Evolutionary conservation across 1,284 basidiomycete species (phyloP).

Genomic region (Mycosarcoma mackinlayi): DNA sequence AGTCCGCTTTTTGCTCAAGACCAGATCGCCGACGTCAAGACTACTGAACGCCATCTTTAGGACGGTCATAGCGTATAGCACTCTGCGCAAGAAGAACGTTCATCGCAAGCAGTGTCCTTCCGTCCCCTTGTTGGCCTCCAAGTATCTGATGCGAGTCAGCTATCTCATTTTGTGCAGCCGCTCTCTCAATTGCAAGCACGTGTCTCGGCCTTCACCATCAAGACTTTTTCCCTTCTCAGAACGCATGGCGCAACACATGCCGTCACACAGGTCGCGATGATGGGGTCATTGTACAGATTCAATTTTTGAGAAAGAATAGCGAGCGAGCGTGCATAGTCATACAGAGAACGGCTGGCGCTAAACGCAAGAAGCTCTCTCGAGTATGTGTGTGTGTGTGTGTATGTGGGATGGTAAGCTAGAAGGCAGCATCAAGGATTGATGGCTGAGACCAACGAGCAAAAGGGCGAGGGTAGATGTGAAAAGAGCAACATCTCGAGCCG

Average conservation of each 20-base stretch:
- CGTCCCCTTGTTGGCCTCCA: too few relatives aligned
- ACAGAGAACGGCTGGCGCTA: constrained; percentile 45
- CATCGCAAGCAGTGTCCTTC: too few relatives aligned
- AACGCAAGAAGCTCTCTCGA: constrained; percentile 30
- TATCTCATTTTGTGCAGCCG: too few relatives aligned
- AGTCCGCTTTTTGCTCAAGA: too few relatives aligned
- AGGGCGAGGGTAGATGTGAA: constrained; percentile 1
- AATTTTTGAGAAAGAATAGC: constrained; percentile 25
- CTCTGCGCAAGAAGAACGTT: too few relatives aligned
- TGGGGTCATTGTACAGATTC: constrained; percentile 50
- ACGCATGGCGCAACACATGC: constrained; percentile 1
- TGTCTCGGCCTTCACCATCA: too few relatives aligned
- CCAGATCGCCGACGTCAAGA: too few relatives aligned
- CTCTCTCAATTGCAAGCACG: too few relatives aligned
- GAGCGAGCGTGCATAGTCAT: constrained; percentile 26
- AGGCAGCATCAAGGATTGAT: constrained; percentile 3
- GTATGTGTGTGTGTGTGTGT: constrained; percentile 12
- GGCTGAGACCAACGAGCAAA: not conserved
- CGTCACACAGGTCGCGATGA: not conserved
- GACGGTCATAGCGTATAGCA: too few relatives aligned
- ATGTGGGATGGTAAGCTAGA: constrained; percentile 10
- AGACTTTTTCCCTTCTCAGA: too few relatives aligned
- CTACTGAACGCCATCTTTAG: too few relatives aligned
- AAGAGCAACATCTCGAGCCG: constrained; percentile 32
- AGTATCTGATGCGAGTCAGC: too few relatives aligned